Evolutionary conservation across 768 basidiomycete genomes (phyloP).

Genomic region (Xerocomellus intermedius): DNA sequence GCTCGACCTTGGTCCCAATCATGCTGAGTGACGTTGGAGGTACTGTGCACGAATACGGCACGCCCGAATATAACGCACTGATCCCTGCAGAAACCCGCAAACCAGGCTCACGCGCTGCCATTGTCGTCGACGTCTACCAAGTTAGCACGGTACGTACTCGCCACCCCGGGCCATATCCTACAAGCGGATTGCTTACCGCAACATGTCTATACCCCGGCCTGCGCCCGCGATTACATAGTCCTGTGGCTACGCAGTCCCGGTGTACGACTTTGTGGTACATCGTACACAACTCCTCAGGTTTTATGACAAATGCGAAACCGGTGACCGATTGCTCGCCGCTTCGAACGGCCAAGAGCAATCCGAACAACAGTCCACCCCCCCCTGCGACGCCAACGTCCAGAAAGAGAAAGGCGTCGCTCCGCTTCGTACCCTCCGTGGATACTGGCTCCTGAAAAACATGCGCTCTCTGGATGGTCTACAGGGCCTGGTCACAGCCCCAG

Average conservation of each 20-base stretch:
- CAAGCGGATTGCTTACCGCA: background rate
- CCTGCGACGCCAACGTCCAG: slow-evolving; percentile 8
- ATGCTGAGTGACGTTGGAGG: slow-evolving; percentile 35
- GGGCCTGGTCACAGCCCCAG: slow-evolving; percentile 37
- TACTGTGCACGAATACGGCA: slow-evolving; percentile 59
- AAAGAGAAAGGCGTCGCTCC: background rate
- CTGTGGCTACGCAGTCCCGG: slow-evolving; percentile 65
- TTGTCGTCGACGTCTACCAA: slow-evolving; percentile 59
- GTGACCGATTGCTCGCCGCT: slow-evolving; percentile 33
- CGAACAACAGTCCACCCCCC: background rate
- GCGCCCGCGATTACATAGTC: slow-evolving; percentile 40
- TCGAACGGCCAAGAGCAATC: background rate
- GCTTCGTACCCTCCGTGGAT: slow-evolving; percentile 40
- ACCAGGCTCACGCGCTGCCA: slow-evolving; percentile 58
- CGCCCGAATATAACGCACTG: slow-evolving; percentile 53
- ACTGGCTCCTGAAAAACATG: slow-evolving; percentile 51
- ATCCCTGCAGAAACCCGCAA: slow-evolving; percentile 48
- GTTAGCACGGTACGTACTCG: slow-evolving; percentile 42
- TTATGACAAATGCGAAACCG: slow-evolving; percentile 40
- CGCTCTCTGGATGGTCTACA: slow-evolving; percentile 58
- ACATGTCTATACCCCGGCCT: background rate
- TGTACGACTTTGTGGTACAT: slow-evolving; percentile 55
- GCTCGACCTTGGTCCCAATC: background rate
- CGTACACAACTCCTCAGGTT: slow-evolving; percentile 49
- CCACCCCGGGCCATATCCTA: background rate